Conservation (phyloP, 345 rosid species). For the Leavenworthia alabamica region DNA sequence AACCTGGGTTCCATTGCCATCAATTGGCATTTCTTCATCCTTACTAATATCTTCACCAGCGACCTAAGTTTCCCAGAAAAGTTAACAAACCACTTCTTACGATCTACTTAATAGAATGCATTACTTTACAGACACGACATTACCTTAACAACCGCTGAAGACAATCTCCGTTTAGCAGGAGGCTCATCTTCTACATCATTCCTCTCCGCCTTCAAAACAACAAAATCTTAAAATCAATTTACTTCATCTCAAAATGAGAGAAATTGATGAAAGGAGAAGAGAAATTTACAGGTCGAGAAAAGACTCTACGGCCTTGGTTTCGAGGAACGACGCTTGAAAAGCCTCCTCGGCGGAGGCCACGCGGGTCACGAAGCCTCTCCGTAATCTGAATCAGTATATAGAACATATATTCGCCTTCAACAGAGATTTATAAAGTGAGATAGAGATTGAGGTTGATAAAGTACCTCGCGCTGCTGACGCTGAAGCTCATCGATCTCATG, state of each 20-base stretch:
- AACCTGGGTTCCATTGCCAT: slow-evolving; percentile 21
- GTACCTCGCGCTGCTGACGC: slow-evolving; percentile 89
- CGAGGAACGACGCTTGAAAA: slow-evolving; percentile 48
- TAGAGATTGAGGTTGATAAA: background rate
- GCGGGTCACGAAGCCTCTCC: slow-evolving; percentile 88
- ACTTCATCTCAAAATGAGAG: background rate
- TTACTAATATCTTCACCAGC: slow-evolving; percentile 64
- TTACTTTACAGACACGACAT: background rate
- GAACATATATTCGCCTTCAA: background rate
- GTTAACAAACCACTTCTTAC: background rate
- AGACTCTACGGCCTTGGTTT: slow-evolving; percentile 57
- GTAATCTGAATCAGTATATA: slow-evolving; percentile 47
- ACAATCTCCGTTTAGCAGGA: slow-evolving; percentile 76
- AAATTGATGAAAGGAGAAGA: background rate
- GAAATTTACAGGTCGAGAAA: slow-evolving; percentile 49
- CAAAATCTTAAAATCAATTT: background rate
- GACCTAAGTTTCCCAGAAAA: slow-evolving; percentile 23
- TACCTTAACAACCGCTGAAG: slow-evolving; percentile 93
- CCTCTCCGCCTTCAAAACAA: slow-evolving; percentile 61
- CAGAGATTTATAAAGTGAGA: background rate
- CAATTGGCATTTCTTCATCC: slow-evolving; percentile 29
- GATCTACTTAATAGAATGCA: background rate
- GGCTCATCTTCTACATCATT: slow-evolving; percentile 68
- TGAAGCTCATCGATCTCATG: slow-evolving; percentile 84
- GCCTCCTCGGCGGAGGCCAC: slow-evolving; percentile 88